Base-by-base conservation (phyloP, 2,329 filamentous ascomycete genomes). In the Diaporthe caulivora region DNA sequence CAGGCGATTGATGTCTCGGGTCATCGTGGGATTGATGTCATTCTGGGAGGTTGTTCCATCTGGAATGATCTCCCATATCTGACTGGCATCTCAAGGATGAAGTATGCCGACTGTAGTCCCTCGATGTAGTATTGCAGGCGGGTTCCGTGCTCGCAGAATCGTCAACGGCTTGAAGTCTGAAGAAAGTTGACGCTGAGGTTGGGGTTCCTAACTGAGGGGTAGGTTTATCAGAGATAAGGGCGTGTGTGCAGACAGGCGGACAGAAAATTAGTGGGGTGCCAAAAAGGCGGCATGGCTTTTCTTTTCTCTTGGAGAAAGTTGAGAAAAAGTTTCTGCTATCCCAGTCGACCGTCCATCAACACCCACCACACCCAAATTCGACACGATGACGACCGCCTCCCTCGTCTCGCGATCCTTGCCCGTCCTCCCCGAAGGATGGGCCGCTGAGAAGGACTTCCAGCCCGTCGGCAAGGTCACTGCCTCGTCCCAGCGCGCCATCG, bases 381-480 rank as follows among this genome's bases (percentile, higher is more conserved):
- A 73, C 62, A 64, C 24, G 42, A 96, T 96, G 93, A 89, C 92
- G 81, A 85, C 91, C 76, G 87, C 90, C 71, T 84, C 87, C 40
- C 87, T 91, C 76, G 86, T 93, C 76, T 84, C 87, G 73, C 87
- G 92, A 75, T 88, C 92, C 26, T 89, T 98, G 58, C 95, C 95
- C 64, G 83, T 90, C 80, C 90, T 98, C 70, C 91, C 95, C 62
- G 88, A 90, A 80, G 94, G 91, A 78, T 98, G 96, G 95, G 87
- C 90, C 58, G 93, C 91, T 76, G 95, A 97, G 75, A 97, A 97
- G 84, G 94, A 97, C 84, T 98, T 98, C 90, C 97, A 97, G 87
- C 85, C 93, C 73, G 83, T 97, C 77, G 93, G 93, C 80, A 88
- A 91, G 78, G 88, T 98, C 76, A 95, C 94, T 76, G 86, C 89